These are phyloP conservation scores for Diaporthe caulivora DNA, from an alignment of 2,329 filamentous ascomycete genomes.

Conservation along the genomic window DNA sequence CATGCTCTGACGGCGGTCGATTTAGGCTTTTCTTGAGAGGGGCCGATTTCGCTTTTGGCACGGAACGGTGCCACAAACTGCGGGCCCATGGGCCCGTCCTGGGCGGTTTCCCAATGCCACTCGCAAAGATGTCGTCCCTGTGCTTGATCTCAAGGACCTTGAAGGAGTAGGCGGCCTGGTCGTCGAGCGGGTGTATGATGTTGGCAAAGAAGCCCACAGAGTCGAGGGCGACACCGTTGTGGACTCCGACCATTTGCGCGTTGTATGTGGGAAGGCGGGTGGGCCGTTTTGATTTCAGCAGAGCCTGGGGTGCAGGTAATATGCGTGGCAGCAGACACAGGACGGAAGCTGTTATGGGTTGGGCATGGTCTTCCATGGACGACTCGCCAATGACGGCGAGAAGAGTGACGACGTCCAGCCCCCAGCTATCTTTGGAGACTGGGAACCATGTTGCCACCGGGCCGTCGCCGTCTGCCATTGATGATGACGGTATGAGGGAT, in stretches of 20 bases:
- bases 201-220: conserved; percentile 73
- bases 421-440: conserved; percentile 59
- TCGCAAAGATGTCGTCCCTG: conserved; percentile 44
- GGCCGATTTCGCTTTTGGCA: not conserved
- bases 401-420: conserved; percentile 72
- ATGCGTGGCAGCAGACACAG: conserved; percentile 70
- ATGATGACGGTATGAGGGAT: conserved; percentile 33
- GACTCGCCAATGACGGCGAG: conserved; percentile 73
- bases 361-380: conserved; percentile 68
- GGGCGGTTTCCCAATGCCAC: not conserved
- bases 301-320: conserved; percentile 72
- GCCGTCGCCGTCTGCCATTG: conserved; percentile 43
- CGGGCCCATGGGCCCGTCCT: not conserved
- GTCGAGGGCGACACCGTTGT: conserved; percentile 66
- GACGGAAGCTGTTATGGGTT: conserved; percentile 64
- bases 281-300: conserved; percentile 69
- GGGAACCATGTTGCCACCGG: conserved; percentile 56
- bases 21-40: not conserved
- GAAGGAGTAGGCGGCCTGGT: conserved; percentile 61
- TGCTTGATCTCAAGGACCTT: conserved; percentile 63
- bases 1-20: conserved; percentile 15
- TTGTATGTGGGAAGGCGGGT: conserved; percentile 66
- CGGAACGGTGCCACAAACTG: not conserved
- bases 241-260: conserved; percentile 69
- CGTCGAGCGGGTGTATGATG: conserved; percentile 68